Percentiles rank a stretch among this genome's conserved stretches.
These are phyloP conservation scores for Peterozyma toletana DNA, from an alignment of 805 yeast genomes.

Conservation along the genomic window DNA sequence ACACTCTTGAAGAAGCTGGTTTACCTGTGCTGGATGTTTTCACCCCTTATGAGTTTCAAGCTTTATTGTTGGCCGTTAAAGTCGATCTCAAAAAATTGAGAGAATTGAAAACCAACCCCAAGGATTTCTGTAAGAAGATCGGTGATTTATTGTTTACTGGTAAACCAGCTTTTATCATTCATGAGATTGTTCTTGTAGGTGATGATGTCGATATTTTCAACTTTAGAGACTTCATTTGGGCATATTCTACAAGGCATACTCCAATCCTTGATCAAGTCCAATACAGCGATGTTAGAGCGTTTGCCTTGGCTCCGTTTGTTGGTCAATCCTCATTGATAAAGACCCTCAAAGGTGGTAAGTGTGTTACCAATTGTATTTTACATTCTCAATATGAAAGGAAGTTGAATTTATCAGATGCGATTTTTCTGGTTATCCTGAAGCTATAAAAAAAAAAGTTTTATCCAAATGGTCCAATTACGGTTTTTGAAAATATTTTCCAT, in stretches of 20 bases:
- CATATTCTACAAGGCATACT: conserved; percentile 19
- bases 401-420: too few species aligned
- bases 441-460: too few species aligned
- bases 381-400: too few species aligned
- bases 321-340: too few species aligned
- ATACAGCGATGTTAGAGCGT: too few species aligned
- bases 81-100: conserved; percentile 15
- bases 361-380: too few species aligned
- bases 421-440: too few species aligned
- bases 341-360: too few species aligned
- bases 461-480: too few species aligned
- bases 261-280: too few species aligned
- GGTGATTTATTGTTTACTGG: conserved; percentile 13
- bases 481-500: too few species aligned
- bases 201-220: conserved; percentile 21
- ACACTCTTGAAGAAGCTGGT: conserved; percentile 7
- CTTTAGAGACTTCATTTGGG: conserved; percentile 19
- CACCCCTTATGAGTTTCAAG: conserved; percentile 20
- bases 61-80: conserved; percentile 16
- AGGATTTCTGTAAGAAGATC: conserved; percentile 13
- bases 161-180: conserved; percentile 15
- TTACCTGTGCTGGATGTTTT: conserved; percentile 17
- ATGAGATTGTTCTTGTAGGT: conserved; percentile 19
- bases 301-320: too few species aligned
- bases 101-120: conserved; percentile 12